Evolutionary conservation across 495 filamentous ascomycete species (phyloP).

Genomic region (Daldinia childiae): DNA sequence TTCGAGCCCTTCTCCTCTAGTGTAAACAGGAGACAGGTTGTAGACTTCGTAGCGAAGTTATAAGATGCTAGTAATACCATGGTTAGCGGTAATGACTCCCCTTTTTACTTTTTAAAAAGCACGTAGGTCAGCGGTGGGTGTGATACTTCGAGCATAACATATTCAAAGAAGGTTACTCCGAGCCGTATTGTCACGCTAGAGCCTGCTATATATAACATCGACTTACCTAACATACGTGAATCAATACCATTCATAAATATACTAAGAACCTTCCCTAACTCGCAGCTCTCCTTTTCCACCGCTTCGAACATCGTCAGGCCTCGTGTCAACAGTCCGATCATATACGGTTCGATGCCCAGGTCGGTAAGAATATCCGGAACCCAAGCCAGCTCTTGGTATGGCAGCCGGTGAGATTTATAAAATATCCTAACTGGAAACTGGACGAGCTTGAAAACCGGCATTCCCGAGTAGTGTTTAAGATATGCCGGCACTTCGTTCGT

Average conservation of each 20-base stretch:
- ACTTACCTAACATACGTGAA: slow-evolving; percentile 13
- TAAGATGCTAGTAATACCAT: slow-evolving; percentile 10
- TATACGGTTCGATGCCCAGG: slow-evolving; percentile 8
- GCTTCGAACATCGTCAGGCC: neutral
- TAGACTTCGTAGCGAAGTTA: slow-evolving; percentile 7
- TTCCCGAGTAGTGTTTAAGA: neutral
- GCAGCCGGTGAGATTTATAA: neutral
- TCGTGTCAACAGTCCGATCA: neutral
- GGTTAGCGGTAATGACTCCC: neutral
- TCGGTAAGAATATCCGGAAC: slow-evolving; percentile 5
- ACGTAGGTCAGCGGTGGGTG: neutral
- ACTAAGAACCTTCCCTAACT: neutral
- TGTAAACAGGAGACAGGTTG: slow-evolving; percentile 15
- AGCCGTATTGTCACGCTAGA: neutral
- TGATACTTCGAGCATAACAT: neutral
- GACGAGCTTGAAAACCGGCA: slow-evolving; percentile 18
- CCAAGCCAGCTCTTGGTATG: neutral
- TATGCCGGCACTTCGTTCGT: neutral
- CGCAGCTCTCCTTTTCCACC: neutral
- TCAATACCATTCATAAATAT: neutral
- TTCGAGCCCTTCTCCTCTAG: neutral
- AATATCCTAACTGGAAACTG: neutral
- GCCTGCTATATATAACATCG: too few species aligned
- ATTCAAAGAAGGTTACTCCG: neutral
- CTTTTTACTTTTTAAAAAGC: too few species aligned